These are phyloP conservation scores for Penicillium crystallinum DNA, from an alignment of 495 filamentous ascomycete genomes.

Conservation along the genomic window DNA sequence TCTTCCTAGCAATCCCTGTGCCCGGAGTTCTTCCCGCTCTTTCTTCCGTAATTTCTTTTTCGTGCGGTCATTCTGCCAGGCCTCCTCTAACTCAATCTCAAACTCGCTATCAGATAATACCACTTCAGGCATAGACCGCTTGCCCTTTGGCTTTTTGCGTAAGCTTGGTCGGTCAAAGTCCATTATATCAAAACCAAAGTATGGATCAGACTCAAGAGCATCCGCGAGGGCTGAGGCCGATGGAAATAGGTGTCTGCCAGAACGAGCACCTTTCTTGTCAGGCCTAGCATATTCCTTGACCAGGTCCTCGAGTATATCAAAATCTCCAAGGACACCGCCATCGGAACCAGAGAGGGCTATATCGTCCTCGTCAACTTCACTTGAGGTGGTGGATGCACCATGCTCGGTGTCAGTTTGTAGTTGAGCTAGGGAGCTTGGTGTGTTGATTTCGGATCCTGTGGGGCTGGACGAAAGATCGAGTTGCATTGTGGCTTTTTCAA, in stretches of 20 bases:
- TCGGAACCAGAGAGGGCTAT: constrained; percentile 4
- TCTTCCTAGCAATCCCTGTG: constrained; percentile 71
- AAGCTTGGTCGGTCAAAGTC: constrained; percentile 66
- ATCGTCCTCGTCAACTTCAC: constrained; percentile 26
- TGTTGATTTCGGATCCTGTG: not conserved
- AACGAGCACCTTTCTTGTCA: constrained; percentile 6
- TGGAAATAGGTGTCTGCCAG: constrained; percentile 41
- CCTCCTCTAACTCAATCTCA: constrained; percentile 50
- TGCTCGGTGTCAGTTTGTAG: constrained; percentile 14
- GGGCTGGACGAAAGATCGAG: constrained; percentile 1
- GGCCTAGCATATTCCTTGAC: constrained; percentile 6
- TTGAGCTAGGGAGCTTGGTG: constrained; percentile 8
- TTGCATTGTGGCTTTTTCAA: constrained; percentile 2
- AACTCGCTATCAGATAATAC: constrained; percentile 73
- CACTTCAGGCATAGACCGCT: constrained; percentile 40
- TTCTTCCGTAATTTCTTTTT: constrained; percentile 79
- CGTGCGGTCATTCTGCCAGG: constrained; percentile 71
- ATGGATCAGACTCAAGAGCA: constrained; percentile 53
- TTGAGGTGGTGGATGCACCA: not conserved
- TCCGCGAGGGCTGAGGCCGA: constrained; percentile 62
- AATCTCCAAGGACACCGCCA: constrained; percentile 11
- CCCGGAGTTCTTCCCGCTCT: constrained; percentile 71
- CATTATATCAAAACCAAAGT: constrained; percentile 77
- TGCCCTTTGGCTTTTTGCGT: constrained; percentile 52
- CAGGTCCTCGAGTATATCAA: constrained; percentile 18